Percentiles rank a stretch among this genome's conserved stretches.
Evolutionary conservation across 139 green algal genomes (phyloP).

Genomic region (Raphidocelis subcapitata): DNA sequence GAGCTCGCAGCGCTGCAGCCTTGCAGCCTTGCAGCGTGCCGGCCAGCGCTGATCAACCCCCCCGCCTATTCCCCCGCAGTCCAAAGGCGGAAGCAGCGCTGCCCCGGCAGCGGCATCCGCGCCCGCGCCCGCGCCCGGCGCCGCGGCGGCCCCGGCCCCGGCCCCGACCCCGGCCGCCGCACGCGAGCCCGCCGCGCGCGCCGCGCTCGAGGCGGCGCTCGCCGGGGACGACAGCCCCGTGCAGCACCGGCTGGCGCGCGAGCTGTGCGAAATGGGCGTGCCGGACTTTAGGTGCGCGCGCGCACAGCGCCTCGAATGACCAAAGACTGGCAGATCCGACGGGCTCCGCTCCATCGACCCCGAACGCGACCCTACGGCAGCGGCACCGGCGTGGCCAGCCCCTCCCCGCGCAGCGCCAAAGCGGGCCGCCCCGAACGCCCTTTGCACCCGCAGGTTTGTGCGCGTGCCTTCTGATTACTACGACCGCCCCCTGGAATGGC

Average conservation of each 20-base stretch:
- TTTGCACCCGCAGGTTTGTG: conserved; percentile 54
- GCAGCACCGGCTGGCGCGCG: conserved; percentile 36
- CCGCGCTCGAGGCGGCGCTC: conserved; percentile 15
- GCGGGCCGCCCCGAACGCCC: too few species aligned
- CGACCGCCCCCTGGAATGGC: conserved; percentile 64
- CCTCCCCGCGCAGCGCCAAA: too few species aligned
- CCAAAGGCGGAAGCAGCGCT: too few species aligned
- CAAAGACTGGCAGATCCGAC: too few species aligned
- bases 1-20: neutral
- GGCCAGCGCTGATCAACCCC: too few species aligned
- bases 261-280: conserved; percentile 44
- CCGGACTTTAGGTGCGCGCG: conserved; percentile 23
- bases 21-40: neutral
- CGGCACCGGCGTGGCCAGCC: too few species aligned
- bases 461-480: conserved; percentile 86
- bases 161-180: neutral
- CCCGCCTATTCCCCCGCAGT: too few species aligned
- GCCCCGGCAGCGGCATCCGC: too few species aligned
- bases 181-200: neutral
- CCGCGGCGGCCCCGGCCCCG: neutral
- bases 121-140: neutral
- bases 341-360: too few species aligned
- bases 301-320: too few species aligned
- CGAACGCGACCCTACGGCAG: neutral
- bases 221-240: conserved; percentile 36